Evolutionary conservation across 495 filamentous ascomycete species (phyloP).

Genomic region (Chaetomidium leptoderma): DNA sequence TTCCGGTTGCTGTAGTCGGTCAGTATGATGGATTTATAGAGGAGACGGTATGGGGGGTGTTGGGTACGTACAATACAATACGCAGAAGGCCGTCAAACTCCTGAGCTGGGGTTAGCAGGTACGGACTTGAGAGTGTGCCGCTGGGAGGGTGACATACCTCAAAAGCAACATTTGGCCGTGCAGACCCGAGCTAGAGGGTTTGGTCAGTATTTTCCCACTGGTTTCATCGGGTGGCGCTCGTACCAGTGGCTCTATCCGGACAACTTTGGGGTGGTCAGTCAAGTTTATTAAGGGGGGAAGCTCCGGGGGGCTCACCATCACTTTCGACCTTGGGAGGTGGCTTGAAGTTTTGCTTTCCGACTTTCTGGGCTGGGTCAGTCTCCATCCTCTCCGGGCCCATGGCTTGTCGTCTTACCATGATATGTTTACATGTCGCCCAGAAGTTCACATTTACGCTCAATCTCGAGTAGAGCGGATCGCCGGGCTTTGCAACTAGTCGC

Average conservation of each 20-base stretch:
- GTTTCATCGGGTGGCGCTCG: not conserved
- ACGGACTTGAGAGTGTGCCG: too few species aligned
- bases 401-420: slow-evolving; percentile 45
- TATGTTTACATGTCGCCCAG: slow-evolving; percentile 81
- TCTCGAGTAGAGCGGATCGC: slow-evolving; percentile 78
- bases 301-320: slow-evolving; percentile 56
- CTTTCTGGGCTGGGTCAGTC: slow-evolving; percentile 50
- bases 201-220: slow-evolving; percentile 49
- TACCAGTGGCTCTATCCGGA: slow-evolving; percentile 32
- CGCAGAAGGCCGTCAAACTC: slow-evolving; percentile 91
- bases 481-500: slow-evolving; percentile 31
- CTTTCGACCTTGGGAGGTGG: slow-evolving; percentile 89
- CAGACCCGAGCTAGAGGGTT: slow-evolving; percentile 61
- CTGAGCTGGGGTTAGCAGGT: not conserved
- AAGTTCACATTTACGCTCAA: slow-evolving; percentile 91
- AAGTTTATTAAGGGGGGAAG: too few species aligned
- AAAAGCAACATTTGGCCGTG: slow-evolving; percentile 77
- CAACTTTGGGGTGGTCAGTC: slow-evolving; percentile 21
- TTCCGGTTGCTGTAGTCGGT: slow-evolving; percentile 40
- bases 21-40: not conserved
- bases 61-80: slow-evolving; percentile 57
- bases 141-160: slow-evolving; percentile 38
- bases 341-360: slow-evolving; percentile 90
- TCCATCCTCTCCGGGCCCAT: not conserved
- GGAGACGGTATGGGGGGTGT: slow-evolving; percentile 30